phyloP scores from a whole-genome alignment of 169 alveolate species.

The Babesia sp. region DNA sequence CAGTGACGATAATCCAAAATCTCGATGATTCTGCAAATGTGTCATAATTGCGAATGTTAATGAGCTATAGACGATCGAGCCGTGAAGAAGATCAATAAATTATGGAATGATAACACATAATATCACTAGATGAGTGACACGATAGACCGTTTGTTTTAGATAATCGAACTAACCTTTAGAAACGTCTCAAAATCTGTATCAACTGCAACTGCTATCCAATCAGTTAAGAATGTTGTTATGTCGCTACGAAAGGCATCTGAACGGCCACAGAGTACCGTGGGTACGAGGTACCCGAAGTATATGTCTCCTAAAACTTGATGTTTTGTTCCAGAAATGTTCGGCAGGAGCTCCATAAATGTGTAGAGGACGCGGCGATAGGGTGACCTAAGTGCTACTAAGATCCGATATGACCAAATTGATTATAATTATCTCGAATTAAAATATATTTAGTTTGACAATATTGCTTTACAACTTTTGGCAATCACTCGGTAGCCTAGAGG shows the following conservation, averaged over 20 bases:
- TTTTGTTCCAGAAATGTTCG: not conserved
- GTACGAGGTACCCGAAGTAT: conserved; percentile 57
- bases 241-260: conserved; percentile 38
- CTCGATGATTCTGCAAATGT: conserved; percentile 24
- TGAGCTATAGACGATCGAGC: not conserved
- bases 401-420: not conserved
- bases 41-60: not conserved
- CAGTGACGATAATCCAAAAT: conserved; percentile 34
- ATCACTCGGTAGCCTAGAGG: not conserved
- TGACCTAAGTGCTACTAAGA: not conserved
- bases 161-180: conserved; percentile 22
- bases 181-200: conserved; percentile 7
- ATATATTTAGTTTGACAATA: no score
- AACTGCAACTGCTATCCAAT: conserved; percentile 3
- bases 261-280: conserved; percentile 64
- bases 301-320: conserved; percentile 46
- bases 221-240: conserved; percentile 14
- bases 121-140: not conserved
- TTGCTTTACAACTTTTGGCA: no score
- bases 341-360: conserved; percentile 45
- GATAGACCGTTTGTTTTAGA: no score
- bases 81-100: no score
- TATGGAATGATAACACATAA: not conserved
- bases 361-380: conserved; percentile 1
- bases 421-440: no score